Base-by-base conservation (phyloP, 2,329 filamentous ascomycete species). In the Conoideocrella luteorostrata region DNA sequence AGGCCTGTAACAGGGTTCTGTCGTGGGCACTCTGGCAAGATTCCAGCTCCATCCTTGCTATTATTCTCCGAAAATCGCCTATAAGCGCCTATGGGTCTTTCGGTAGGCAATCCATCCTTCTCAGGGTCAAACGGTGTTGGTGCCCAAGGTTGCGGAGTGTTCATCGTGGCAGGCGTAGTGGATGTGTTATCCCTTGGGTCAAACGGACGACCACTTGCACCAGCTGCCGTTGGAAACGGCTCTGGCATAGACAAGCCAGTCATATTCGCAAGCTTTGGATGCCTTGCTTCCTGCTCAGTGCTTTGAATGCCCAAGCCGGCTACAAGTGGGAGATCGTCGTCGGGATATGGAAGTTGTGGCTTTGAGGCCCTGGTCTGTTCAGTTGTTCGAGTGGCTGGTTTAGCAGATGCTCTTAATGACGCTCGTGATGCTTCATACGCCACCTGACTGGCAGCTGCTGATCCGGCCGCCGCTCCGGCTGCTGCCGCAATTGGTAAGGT, bases 21-120 rank as follows among this genome's bases (percentile, higher is more conserved):
- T 47, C 87, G 75, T 6, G 82, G 83, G 54, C 90, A 95, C 3
- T 80, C 73, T 3, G 85, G 78, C 12, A 90, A 70, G 18, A 6
- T 72, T 43, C 44, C 54, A 44, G 33, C 23, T 12, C 38, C 44
- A 22, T 48, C 47, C 34, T 23, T 52, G 33, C 54, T 55, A 23
- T 50, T 47, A 34, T 57, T 58, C 47, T 83, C 74, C 1, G 75
- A 76, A 52, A 74, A 77, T 5, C 74, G 70, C 33, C 75, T 66
- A 51, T 72, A 78, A 2, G 70, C 65, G 4, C 69, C 66, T 18
- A 72, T 56, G 5, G 66, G 62, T 30, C 64, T 62, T n/a, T 70
- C 67, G 7, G 62, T 51, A 22, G 55, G 55, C 12, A 57, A 47
- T 2, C 55, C 53, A 34, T 66, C 59, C 40, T 62, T 53, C 44